Percentiles rank a stretch among this genome's conserved stretches.
Evolutionary conservation across 352 stramenopile species (phyloP).

Genomic region (Globisporangium polare): DNA sequence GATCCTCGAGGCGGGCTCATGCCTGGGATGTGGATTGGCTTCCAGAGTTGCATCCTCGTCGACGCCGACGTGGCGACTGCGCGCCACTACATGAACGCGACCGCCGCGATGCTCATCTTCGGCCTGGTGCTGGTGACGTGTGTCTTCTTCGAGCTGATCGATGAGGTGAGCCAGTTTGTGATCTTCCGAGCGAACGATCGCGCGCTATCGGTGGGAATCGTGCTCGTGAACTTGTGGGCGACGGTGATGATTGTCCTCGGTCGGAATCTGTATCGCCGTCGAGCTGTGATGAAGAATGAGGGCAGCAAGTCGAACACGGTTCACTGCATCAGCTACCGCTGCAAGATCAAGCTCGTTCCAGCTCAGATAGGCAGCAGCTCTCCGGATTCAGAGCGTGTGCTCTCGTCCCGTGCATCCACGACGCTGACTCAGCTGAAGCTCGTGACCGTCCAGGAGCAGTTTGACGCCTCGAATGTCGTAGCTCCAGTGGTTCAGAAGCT

Average conservation of each 20-base stretch:
- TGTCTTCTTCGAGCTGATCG: conserved; percentile 4
- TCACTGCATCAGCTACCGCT: conserved; percentile 7
- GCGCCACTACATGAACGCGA: background rate
- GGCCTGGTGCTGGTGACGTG: background rate
- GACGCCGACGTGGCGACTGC: background rate
- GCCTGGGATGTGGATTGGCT: conserved; percentile 3
- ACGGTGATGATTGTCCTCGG: background rate
- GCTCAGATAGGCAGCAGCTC: background rate
- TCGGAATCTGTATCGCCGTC: background rate
- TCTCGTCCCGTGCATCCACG: background rate
- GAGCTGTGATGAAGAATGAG: background rate
- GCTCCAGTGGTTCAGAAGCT: background rate
- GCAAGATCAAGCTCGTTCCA: background rate
- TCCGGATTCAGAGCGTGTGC: background rate
- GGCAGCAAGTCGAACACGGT: background rate
- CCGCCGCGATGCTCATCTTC: background rate
- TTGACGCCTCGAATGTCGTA: background rate
- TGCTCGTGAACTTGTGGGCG: conserved; percentile 1
- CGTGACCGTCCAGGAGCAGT: background rate
- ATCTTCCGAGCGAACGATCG: background rate
- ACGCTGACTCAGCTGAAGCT: conserved; percentile 2
- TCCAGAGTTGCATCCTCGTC: conserved; percentile 2
- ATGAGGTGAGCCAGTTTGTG: background rate
- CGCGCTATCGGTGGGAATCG: background rate
- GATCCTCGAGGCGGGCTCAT: background rate